Base-by-base conservation (phyloP, 768 basidiomycete species). In the Tulasnella sp. region DNA sequence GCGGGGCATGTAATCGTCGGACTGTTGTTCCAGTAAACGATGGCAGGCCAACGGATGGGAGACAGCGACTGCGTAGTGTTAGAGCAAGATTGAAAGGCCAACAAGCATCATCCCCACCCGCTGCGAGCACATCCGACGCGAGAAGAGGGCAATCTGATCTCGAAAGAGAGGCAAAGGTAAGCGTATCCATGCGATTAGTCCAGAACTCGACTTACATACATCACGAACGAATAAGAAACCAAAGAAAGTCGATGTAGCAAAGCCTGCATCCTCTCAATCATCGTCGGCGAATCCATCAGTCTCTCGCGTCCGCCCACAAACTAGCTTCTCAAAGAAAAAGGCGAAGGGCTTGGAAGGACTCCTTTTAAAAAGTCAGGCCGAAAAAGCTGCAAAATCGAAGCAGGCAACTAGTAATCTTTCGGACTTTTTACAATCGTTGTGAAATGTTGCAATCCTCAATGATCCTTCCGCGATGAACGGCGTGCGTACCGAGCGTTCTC, bases 341-440 rank as follows among this genome's bases (percentile, higher is more conserved):
- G n/a, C 64, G 18, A 69, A 69, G 64, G 64, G 64, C 0, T 20
- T 69, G 64, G 64, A 69, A 37, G 64, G 64, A 16, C 64, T 69
- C 18, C 64, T 69, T 18, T 69, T 69, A 31, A 69, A 69, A 37
- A 69, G 34, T 20, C 28, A 28, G 31, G 64, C 64, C 18, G 64
- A 69, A 69, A 4, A 69, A 28, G 64, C 28, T 16, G 64, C 64
- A 18, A 69, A 69, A 69, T 24, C 64, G 64, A 69, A 69, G 64
- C 64, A 69, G 31, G 6, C 64, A 7, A 34, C 64, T 5, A 69
- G 31, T 37, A 69, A 69, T 34, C 64, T 69, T 69, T 28, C 64
- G 31, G 64, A 69, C 64, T 69, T 69, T 37, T 69, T 69, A 18
- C 64, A 69, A 34, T 69, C 64, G 31, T 28, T 69, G 34, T 69